Conservation (phyloP, 1,284 basidiomycete species). For the Cystobasidium sp. region DNA sequence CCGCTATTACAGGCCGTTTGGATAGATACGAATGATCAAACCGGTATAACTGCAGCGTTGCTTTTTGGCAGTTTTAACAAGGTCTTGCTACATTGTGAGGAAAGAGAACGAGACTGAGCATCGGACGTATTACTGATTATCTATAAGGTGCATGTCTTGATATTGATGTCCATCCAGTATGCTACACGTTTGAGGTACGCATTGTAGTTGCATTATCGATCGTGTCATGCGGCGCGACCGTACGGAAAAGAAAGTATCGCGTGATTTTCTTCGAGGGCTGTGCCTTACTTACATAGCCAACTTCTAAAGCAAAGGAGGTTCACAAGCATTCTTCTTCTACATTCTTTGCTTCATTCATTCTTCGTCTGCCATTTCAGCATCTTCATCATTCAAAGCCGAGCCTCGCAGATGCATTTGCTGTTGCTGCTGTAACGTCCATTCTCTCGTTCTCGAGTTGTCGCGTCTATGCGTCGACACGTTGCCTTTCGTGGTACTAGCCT, state of each 20-base stretch:
- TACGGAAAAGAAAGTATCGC: no score
- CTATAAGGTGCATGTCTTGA: not conserved
- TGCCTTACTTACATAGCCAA: not conserved
- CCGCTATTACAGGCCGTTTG: no score
- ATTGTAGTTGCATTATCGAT: no score
- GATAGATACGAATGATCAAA: no score
- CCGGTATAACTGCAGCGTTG: no score
- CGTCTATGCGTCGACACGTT: constrained; percentile 7
- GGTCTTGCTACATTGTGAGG: not conserved
- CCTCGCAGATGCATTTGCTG: constrained; percentile 20
- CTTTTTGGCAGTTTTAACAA: no score
- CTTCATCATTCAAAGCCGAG: constrained; percentile 11
- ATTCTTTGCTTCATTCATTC: constrained; percentile 1
- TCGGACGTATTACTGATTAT: not conserved
- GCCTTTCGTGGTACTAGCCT: constrained; percentile 7
- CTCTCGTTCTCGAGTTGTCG: constrained; percentile 30
- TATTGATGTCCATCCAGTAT: not conserved
- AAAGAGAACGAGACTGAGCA: not conserved
- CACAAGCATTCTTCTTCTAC: not conserved
- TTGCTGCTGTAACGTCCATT: constrained; percentile 43
- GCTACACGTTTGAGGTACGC: not conserved
- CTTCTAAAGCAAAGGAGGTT: not conserved
- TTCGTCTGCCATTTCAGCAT: constrained; percentile 41
- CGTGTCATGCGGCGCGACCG: no score
- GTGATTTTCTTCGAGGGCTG: no score